These are phyloP conservation scores for Hypoxylon lienhwacheense DNA, from an alignment of 495 filamentous ascomycete species.

Conservation along the genomic window DNA sequence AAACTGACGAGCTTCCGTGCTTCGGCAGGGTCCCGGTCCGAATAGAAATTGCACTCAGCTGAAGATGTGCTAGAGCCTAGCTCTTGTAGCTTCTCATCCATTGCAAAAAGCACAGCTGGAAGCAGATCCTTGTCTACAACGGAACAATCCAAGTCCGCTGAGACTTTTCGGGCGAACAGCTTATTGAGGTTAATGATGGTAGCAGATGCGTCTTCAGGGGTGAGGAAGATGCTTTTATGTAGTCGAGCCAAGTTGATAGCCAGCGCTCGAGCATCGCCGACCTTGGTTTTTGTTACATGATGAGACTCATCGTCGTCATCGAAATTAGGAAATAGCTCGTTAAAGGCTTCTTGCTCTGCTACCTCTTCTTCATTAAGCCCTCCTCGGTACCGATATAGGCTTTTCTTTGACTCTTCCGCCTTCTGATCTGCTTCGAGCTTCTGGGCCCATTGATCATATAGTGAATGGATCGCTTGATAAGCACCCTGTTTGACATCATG, in stretches of 20 bases:
- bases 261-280: constrained; percentile 45
- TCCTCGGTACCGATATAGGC: constrained; percentile 80
- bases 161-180: constrained; percentile 40
- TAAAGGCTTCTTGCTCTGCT: constrained; percentile 73
- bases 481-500: constrained; percentile 45
- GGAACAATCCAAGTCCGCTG: constrained; percentile 38
- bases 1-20: constrained; percentile 68
- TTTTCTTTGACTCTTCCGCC: constrained; percentile 66
- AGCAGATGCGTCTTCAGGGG: constrained; percentile 36
- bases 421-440: constrained; percentile 73
- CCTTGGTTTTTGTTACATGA: constrained; percentile 16
- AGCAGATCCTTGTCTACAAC: constrained; percentile 55
- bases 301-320: constrained; percentile 50
- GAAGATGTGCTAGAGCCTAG: constrained; percentile 46
- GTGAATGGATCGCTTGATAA: constrained; percentile 61
- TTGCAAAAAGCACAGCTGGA: constrained; percentile 63
- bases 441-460: constrained; percentile 77
- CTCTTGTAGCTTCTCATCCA: constrained; percentile 60
- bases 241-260: constrained; percentile 49
- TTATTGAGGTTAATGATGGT: constrained; percentile 45
- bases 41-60: constrained; percentile 82
- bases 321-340: constrained; percentile 78
- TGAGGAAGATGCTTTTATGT: constrained; percentile 54
- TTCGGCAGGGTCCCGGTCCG: constrained; percentile 72
- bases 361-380: constrained; percentile 72